A percentile compares a stretch with the other conserved stretches of the same genome.
Evolutionary conservation across 2,329 filamentous ascomycete genomes (phyloP).

Genomic region (Metarhizium brunneum): DNA sequence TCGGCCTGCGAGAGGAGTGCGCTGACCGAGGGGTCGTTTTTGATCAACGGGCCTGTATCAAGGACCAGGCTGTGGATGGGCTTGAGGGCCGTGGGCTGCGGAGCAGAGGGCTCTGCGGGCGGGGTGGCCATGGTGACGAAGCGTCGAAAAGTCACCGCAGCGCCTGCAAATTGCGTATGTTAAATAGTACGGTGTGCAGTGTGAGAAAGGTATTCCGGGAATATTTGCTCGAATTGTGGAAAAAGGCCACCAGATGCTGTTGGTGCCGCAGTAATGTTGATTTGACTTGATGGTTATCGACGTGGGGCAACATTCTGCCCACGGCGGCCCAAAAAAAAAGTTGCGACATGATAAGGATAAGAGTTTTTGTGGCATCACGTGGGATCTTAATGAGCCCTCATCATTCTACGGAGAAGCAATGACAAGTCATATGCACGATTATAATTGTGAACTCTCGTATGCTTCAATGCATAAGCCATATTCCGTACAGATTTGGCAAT

Average conservation of each 20-base stretch:
- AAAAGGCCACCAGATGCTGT: neutral
- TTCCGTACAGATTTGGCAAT: too few species aligned
- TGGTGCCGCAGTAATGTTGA: neutral
- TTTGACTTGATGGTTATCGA: neutral
- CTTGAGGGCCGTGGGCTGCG: conserved; percentile 34
- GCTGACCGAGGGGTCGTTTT: conserved; percentile 80
- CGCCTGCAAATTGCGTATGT: neutral
- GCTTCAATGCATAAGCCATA: too few species aligned
- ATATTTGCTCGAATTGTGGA: neutral
- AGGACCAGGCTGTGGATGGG: conserved; percentile 76
- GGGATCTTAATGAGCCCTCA: neutral
- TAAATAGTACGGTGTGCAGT: neutral
- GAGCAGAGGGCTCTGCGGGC: conserved; percentile 4
- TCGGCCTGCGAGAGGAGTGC: conserved; percentile 72
- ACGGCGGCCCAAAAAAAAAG: neutral
- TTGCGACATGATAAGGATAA: neutral
- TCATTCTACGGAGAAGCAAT: too few species aligned
- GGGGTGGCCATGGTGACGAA: conserved; percentile 2
- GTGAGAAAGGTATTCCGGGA: too few species aligned
- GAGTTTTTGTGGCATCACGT: neutral
- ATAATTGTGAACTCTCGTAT: too few species aligned
- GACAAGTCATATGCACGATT: too few species aligned
- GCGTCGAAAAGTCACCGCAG: neutral
- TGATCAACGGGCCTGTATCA: conserved; percentile 87
- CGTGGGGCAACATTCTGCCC: neutral